Base-by-base conservation (phyloP, 2,329 filamentous ascomycete species). In the Colletotrichum lupini region DNA sequence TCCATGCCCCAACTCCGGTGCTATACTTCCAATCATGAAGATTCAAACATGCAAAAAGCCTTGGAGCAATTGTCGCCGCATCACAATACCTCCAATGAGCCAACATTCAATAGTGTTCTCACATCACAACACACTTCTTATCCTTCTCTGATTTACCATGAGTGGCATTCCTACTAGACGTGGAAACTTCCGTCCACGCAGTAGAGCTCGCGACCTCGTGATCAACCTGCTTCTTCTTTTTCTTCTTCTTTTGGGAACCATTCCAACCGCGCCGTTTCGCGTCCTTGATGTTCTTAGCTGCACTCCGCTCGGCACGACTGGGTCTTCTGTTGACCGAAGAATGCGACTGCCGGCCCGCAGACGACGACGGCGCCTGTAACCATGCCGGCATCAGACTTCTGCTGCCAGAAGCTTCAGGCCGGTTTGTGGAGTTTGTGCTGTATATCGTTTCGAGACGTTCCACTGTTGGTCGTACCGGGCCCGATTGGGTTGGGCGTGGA, bases 231-330 rank as follows among this genome's bases (percentile, higher is more conserved):
- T 79, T 79, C 67, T 82, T 82, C 76, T 81, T 83, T 74, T 81
- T 84, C 62, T 82, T 82, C 76, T 83, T 86, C 59, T 79, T 79
- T 46, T 78, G 79, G 42, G 83, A 81, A 71, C 83, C 81, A 49
- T 80, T 85, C 89, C 90, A 92, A 0, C 90, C 90, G 37, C 84
- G 85, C 76, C 85, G 86, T 81, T 87, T 90, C 1, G 90, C 90
- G 74, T 92, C 90, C 22, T 87, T 85, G 32, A 92, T 89, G 76
- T 92, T 92, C 81, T 89, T 91, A 11, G 89, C 86, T 6, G 90
- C 90, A 69, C 89, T 90, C 32, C 89, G 84, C 77, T 90, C 88
- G 1, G 90, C 90, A 53, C 90, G 86, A 76, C 89, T 91, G 49
- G 84, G 84, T 30, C 84, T 85, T 42, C 88, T 82, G 68, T 80